phyloP scores from a whole-genome alignment of 768 basidiomycete genomes.

The Kwoniella mangroviensis region DNA sequence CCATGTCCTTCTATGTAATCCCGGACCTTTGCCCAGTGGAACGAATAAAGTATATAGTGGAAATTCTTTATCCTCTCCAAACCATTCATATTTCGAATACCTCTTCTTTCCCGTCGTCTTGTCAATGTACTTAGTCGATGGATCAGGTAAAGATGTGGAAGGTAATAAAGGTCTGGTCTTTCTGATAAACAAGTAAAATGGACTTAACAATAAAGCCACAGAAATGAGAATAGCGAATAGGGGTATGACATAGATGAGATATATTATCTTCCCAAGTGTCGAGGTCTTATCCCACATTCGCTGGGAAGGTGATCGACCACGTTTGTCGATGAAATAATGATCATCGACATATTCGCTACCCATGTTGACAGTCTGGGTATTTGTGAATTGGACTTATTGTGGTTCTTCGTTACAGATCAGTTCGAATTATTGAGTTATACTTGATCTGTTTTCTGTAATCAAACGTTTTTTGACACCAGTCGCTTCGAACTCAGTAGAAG shows the following conservation, averaged over 20 bases:
- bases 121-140: background rate
- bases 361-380: background rate
- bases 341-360: background rate
- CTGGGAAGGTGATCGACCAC: conserved; percentile 9
- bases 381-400: background rate
- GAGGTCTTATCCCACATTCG: conserved; percentile 17
- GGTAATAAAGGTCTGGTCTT: conserved; percentile 12
- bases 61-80: conserved; percentile 19
- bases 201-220: conserved; percentile 3
- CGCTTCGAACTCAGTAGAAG: no score
- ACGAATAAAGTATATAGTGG: background rate
- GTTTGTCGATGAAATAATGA: conserved; percentile 10
- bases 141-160: background rate
- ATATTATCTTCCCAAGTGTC: conserved; percentile 17
- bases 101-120: background rate
- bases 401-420: background rate
- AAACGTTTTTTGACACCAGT: no score
- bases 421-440: no score
- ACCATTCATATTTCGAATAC: conserved; percentile 22
- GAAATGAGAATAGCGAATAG: conserved; percentile 4
- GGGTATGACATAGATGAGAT: conserved; percentile 24
- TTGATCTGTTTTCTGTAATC: no score
- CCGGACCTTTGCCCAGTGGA: conserved; percentile 18
- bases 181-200: conserved; percentile 18
- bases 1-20: conserved; percentile 32